These are phyloP conservation scores for Plasmodium knowlesi DNA, from an alignment of 169 alveolate species.

Conservation along the genomic window DNA sequence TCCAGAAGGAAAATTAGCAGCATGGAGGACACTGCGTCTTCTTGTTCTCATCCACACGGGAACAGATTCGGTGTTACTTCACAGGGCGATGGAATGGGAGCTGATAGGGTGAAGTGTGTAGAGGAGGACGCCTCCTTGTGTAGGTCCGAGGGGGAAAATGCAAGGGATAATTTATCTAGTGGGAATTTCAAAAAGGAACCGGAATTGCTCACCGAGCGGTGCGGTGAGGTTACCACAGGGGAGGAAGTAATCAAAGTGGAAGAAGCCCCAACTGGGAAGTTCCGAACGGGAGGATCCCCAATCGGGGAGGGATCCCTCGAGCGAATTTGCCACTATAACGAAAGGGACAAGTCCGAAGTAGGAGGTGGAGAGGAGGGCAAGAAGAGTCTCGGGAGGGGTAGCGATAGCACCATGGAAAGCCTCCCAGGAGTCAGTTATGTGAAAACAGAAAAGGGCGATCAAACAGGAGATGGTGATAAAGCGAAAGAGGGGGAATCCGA, in stretches of 20 bases:
- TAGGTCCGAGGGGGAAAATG: neutral
- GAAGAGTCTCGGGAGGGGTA: constrained; percentile 1
- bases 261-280: neutral
- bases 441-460: neutral
- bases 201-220: neutral
- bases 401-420: constrained; percentile 42
- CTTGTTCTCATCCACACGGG: neutral
- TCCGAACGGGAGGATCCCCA: neutral
- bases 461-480: neutral
- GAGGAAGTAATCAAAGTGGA: neutral
- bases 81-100: neutral
- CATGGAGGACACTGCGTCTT: neutral
- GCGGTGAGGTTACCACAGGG: neutral
- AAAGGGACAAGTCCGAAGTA: neutral
- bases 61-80: neutral
- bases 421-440: constrained; percentile 3
- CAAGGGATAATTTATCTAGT: neutral
- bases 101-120: neutral
- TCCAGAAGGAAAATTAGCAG: neutral
- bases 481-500: neutral
- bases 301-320: neutral
- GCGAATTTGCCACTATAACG: neutral
- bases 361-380: neutral
- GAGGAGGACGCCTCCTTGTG: neutral
- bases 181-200: neutral